A percentile compares a stretch with the other conserved stretches of the same genome.
phyloP scores from a whole-genome alignment of 495 filamentous ascomycete species.

The Trichoderma orchidacearum region DNA sequence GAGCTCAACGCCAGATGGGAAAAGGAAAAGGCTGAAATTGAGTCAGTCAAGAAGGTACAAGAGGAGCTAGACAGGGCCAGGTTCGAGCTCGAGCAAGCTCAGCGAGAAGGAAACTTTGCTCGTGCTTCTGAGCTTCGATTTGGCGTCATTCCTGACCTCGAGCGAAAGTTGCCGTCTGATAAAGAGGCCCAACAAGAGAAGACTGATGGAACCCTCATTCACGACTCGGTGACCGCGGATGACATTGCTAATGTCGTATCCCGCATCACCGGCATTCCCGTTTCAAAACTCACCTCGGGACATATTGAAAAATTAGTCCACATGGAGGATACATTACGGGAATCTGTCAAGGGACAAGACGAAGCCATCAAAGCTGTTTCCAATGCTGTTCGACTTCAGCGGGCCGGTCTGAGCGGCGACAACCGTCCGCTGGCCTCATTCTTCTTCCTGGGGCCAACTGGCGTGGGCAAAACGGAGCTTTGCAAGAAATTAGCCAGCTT shows the following conservation, averaged over 20 bases:
- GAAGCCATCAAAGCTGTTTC: constrained; percentile 83
- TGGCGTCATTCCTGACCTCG: constrained; percentile 66
- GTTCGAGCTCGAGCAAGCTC: constrained; percentile 74
- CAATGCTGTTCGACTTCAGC: constrained; percentile 87
- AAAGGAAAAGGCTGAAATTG: constrained; percentile 73
- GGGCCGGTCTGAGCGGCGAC: constrained; percentile 81
- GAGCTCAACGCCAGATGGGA: constrained; percentile 72
- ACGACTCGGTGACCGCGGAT: constrained; percentile 85
- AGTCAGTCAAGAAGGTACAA: constrained; percentile 72
- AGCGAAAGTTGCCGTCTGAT: constrained; percentile 69
- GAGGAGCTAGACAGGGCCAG: constrained; percentile 72
- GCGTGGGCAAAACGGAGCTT: constrained; percentile 92
- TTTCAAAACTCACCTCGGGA: constrained; percentile 78
- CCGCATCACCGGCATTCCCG: constrained; percentile 80
- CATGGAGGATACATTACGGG: constrained; percentile 83
- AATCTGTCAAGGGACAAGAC: constrained; percentile 84
- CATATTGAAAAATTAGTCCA: constrained; percentile 84
- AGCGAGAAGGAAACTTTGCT: constrained; percentile 82
- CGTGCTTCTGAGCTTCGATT: constrained; percentile 81
- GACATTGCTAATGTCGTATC: constrained; percentile 91
- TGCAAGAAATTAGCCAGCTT: constrained; percentile 93
- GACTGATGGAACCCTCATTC: constrained; percentile 50
- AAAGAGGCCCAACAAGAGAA: constrained; percentile 30
- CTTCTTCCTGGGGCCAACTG: constrained; percentile 95
- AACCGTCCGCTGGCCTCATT: constrained; percentile 87